Base-by-base conservation (phyloP, 768 basidiomycete species). In the Paxillus involutus region DNA sequence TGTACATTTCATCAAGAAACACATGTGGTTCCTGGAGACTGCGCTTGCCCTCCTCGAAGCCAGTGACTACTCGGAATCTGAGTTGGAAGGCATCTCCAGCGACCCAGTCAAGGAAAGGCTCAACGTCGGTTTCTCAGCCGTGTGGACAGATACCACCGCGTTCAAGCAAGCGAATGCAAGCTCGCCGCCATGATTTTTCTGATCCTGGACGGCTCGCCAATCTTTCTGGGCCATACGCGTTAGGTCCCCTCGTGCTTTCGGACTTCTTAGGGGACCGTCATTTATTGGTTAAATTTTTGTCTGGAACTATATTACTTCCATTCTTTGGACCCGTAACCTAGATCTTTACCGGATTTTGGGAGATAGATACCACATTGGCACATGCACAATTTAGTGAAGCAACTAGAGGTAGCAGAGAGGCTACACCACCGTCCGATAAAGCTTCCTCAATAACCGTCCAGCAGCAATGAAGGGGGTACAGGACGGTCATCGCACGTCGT, bases 1-100 rank as follows among this genome's bases (percentile, higher is more conserved):
- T 19, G 94, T 99, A 48, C 96, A 99, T 73, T 98, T 92, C 68
- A 88, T 99, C 78, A 99, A 98, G 84, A 89, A 92, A 69, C 85
- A 91, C 59, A 89, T 91, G 74, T 99, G 96, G 96, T 98, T 90
- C 73, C 71, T 94, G 60, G 96, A 99, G 74, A 91, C 95, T 6
- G 91, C 93, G 11, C 73, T 94, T 11, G 94, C 93, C 16, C 75
- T 99, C 24, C 76, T 98, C 29, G 91, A 89, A 49, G 82, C 85
- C n/a, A 82, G 86, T 30, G 87, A 92, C 55, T 73, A 81, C 53
- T 85, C 84, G 10, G 84, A 88, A 52, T 60, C 58, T 26, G 69
- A 70, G 53, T 51, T 67, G 11, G 66, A 62, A 29, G 44, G 16
- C 47, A 24, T 59, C 9, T 46, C 61, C 19, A 6, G 46, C 33